Conservation (phyloP, 208 protist genomes). For the Crithidia acanthocephali region DNA sequence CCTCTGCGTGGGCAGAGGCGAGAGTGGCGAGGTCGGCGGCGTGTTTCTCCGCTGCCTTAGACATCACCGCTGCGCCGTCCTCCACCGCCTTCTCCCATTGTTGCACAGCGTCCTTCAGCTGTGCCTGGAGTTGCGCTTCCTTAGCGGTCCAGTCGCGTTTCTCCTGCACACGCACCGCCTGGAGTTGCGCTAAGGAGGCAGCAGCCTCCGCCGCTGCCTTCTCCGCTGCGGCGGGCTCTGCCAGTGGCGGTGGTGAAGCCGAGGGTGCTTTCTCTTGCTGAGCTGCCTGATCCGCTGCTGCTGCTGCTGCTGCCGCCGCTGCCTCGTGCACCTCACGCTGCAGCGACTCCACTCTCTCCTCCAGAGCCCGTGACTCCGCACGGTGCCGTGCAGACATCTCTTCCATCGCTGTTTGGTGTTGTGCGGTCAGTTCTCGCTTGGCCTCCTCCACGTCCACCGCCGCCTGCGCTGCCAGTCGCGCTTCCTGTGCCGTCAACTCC, state of each 20-base stretch:
- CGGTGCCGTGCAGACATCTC: not conserved
- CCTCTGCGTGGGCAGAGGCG: not conserved
- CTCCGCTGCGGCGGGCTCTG: not conserved
- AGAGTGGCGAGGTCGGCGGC: not conserved
- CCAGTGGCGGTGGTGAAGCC: not conserved
- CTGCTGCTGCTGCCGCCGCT: not conserved
- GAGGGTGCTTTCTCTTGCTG: not conserved
- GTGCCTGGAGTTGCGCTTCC: not conserved
- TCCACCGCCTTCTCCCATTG: not conserved
- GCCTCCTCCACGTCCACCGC: not conserved
- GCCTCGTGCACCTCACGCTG: not conserved
- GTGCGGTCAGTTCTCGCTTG: not conserved
- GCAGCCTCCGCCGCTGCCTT: not conserved
- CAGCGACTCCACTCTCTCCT: not conserved
- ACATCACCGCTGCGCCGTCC: not conserved
- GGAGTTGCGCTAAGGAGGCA: not conserved
- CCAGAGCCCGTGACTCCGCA: not conserved
- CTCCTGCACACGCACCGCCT: not conserved
- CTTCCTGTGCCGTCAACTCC: slow-evolving; percentile 21
- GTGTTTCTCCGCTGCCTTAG: not conserved
- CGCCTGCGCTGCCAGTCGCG: slow-evolving; percentile 10
- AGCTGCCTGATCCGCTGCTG: not conserved
- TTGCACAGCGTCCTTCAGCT: not conserved
- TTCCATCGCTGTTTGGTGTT: slow-evolving; percentile 8
- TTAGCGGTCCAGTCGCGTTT: not conserved